A percentile compares a stretch with the other conserved stretches of the same genome.
phyloP scores from a whole-genome alignment of 129 eudicot species.

The Kitagawia praeruptora region DNA sequence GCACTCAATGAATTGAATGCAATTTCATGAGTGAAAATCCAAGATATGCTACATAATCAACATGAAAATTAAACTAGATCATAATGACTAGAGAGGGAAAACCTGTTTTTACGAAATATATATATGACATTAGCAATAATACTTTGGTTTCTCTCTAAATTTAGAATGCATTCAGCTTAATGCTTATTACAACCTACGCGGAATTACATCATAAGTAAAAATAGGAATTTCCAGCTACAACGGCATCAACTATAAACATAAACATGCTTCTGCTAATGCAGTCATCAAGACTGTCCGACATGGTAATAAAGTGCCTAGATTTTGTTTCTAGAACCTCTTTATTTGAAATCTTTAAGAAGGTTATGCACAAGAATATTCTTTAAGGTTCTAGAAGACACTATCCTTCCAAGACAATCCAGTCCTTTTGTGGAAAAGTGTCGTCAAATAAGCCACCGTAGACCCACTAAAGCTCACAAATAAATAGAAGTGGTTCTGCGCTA shows the following conservation, averaged over 20 bases:
- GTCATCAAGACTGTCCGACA: neutral
- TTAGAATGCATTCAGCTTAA: neutral
- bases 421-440: neutral
- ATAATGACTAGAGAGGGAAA: neutral
- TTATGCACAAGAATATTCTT: neutral
- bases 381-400: neutral
- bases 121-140: neutral
- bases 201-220: neutral
- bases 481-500: neutral
- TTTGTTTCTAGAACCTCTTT: neutral
- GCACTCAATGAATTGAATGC: neutral
- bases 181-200: neutral
- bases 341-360: neutral
- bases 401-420: neutral
- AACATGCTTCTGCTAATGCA: neutral
- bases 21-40: neutral
- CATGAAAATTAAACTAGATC: neutral
- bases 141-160: neutral
- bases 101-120: neutral
- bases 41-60: neutral
- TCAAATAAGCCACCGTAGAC: neutral
- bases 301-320: neutral
- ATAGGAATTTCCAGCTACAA: neutral
- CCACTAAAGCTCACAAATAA: too few species aligned
- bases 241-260: neutral